phyloP scores from a whole-genome alignment of 495 filamentous ascomycete genomes.

The Podospora didyma region DNA sequence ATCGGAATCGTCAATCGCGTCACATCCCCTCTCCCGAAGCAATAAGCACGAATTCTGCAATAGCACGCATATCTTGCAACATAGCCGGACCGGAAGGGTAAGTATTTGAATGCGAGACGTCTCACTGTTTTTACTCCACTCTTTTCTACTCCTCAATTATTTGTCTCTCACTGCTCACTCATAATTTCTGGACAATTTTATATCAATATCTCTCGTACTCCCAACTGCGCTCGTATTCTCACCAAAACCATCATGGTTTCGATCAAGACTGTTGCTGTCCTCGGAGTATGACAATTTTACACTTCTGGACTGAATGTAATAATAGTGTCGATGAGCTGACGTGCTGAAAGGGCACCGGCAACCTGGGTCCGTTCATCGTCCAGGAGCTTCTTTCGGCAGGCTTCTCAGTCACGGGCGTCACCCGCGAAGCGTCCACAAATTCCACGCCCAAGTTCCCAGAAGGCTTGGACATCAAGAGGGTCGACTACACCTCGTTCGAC shows the following conservation, averaged over 20 bases:
- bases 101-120: neutral
- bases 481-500: conserved; percentile 54
- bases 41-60: too few species aligned
- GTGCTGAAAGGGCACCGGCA: conserved; percentile 49
- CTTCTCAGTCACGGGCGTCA: conserved; percentile 58
- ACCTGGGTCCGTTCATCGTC: conserved; percentile 55
- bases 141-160: too few species aligned
- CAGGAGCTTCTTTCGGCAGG: conserved; percentile 48
- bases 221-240: neutral
- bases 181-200: too few species aligned
- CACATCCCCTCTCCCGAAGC: too few species aligned
- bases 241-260: conserved; percentile 28
- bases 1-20: too few species aligned
- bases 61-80: neutral
- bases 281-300: conserved; percentile 34
- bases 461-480: conserved; percentile 36
- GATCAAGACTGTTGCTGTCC: conserved; percentile 49
- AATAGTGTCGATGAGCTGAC: too few species aligned
- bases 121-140: too few species aligned
- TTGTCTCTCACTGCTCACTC: too few species aligned
- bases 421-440: conserved; percentile 40
- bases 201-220: too few species aligned
- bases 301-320: too few species aligned
- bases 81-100: neutral
- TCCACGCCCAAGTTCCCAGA: conserved; percentile 27